A percentile compares a stretch with the other conserved stretches of the same genome.
Conservation (phyloP, 257 asterid species). For the Galeopsis tetrahit region DNA sequence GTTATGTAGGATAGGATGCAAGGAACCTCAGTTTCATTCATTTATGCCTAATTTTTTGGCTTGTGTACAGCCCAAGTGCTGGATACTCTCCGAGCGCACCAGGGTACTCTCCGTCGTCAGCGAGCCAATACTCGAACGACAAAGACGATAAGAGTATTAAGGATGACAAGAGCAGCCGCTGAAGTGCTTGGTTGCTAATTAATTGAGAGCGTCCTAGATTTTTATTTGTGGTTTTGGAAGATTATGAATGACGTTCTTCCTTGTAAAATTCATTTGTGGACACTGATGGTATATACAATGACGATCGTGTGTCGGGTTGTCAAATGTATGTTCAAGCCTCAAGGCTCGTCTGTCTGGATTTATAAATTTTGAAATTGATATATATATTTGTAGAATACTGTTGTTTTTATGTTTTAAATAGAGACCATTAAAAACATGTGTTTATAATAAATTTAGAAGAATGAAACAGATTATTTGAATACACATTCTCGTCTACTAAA, state of each 20-base stretch:
- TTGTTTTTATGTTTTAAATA: neutral
- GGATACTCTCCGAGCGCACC: conserved; percentile 98
- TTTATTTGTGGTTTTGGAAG: neutral
- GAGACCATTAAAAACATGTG: neutral
- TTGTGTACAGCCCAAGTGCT: conserved; percentile 76
- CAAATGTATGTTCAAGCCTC: neutral
- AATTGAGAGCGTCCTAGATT: conserved; percentile 13
- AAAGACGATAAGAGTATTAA: conserved; percentile 63
- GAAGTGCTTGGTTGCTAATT: conserved; percentile 20
- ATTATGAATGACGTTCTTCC: neutral
- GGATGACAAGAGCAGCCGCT: conserved; percentile 55
- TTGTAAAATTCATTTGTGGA: neutral
- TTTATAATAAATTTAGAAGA: neutral
- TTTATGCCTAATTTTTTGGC: conserved; percentile 3
- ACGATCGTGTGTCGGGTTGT: neutral
- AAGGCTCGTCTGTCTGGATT: neutral
- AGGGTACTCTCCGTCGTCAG: conserved; percentile 91
- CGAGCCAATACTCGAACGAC: conserved; percentile 82
- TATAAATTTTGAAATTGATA: neutral
- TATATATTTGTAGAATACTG: neutral
- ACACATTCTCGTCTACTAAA: neutral
- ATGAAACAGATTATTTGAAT: neutral
- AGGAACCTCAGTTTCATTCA: neutral
- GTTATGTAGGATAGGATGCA: too few relatives aligned
- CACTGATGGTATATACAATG: neutral